phyloP scores from a whole-genome alignment of 345 rosid species.

The Aquilaria sinensis region DNA sequence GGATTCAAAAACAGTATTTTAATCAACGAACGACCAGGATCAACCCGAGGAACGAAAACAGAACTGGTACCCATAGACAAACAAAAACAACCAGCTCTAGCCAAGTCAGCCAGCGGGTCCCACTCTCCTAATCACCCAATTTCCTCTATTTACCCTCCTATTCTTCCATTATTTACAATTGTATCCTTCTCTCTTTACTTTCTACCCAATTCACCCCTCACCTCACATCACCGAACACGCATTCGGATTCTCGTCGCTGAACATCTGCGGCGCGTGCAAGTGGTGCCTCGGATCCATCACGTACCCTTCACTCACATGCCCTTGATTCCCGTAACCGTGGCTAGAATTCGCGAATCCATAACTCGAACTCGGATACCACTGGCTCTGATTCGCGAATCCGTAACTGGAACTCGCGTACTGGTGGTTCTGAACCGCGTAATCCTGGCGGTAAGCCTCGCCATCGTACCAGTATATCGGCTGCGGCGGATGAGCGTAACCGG shows the following conservation, averaged over 20 bases:
- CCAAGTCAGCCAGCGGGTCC: too few species aligned
- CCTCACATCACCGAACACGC: conserved; percentile 70
- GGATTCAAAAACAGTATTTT: too few species aligned
- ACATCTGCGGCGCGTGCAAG: conserved; percentile 60
- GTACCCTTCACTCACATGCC: conserved; percentile 28
- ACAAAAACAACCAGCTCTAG: too few species aligned
- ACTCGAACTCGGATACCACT: neutral
- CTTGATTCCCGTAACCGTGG: conserved; percentile 22
- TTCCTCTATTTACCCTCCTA: conserved; percentile 24
- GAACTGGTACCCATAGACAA: too few species aligned
- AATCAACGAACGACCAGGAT: too few species aligned
- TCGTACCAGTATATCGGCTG: conserved; percentile 41
- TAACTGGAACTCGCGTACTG: neutral
- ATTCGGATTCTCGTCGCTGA: conserved; percentile 93
- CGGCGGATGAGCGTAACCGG: conserved; percentile 28
- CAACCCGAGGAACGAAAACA: too few species aligned
- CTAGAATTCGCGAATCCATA: conserved; percentile 11
- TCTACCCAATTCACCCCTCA: neutral
- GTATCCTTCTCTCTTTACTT: neutral
- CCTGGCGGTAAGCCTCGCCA: conserved; percentile 28
- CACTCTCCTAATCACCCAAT: neutral
- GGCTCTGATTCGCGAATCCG: conserved; percentile 23
- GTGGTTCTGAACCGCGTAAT: conserved; percentile 29
- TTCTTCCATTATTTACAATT: conserved; percentile 27
- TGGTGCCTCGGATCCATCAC: conserved; percentile 25